Base-by-base conservation (phyloP, 2,329 filamentous ascomycete species). In the Gnomoniopsis sp. region DNA sequence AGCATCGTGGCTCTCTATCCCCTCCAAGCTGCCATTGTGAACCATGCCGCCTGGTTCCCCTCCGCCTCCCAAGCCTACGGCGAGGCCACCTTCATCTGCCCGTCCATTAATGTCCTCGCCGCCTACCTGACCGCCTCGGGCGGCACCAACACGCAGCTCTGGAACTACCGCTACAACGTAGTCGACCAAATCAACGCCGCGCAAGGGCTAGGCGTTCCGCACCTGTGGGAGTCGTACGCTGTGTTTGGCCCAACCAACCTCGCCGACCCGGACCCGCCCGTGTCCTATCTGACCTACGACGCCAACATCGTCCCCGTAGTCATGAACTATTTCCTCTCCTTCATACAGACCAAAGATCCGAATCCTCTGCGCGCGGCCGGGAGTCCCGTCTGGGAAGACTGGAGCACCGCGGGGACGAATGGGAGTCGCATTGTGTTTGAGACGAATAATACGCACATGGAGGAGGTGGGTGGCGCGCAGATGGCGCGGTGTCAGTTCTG, bases 161-260 rank as follows among this genome's bases (percentile, higher is more conserved):
- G 77, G 73, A 71, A 73, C 26, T 83, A 83, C 68, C 76, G 75
- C 43, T 83, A 77, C 72, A 75, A 81, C 68, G 77, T 83, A 22
- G 65, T 66, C 41, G 79, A 81, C 66, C 58, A 65, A 1, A 60
- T 66, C 17, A 70, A 73, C 63, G 53, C 64, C 0, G 70, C 69
- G 6, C 34, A 57, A 0, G 80, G 80, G 0, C 59, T 76, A 2
- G 80, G 80, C 21, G 77, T 80, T 3, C 77, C 75, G 30, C 80
- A 83, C 66, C 70, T 78, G 15, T 77, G 75, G 59, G 78, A 82
- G 47, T 68, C 70, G 15, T 72, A 74, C 23, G 80, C 80, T 58
- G 70, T 83, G 38, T 80, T 81, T 63, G 80, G 80, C 3, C 75
- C 78, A 4, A 69, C 72, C 48, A 73, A 65, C 58, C 69, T 73